Conservation (phyloP, 176 grass and related monocot genomes). For the Saccharum spontaneum region DNA sequence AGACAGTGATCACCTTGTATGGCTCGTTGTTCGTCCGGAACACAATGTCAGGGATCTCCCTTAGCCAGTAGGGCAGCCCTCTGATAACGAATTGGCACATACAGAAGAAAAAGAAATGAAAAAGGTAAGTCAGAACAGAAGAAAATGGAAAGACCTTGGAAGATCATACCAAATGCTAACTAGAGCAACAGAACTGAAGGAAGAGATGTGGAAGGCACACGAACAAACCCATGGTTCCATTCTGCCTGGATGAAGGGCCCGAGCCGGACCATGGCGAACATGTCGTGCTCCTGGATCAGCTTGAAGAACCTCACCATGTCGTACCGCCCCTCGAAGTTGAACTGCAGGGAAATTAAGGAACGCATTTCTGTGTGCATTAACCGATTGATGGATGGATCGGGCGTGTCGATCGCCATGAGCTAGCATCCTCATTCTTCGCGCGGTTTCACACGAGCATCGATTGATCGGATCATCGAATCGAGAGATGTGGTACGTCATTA, state of each 20-base stretch:
- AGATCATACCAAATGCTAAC: neutral
- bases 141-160: neutral
- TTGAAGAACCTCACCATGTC: constrained; percentile 82
- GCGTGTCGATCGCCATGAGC: too few relatives aligned
- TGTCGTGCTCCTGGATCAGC: constrained; percentile 53
- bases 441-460: too few relatives aligned
- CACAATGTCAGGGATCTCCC: constrained; percentile 60
- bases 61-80: constrained; percentile 90
- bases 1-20: constrained; percentile 56
- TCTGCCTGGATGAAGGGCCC: constrained; percentile 92
- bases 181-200: neutral
- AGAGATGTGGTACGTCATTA: neutral
- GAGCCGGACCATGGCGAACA: constrained; percentile 70
- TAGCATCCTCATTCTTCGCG: too few relatives aligned
- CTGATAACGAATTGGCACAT: constrained; percentile 30
- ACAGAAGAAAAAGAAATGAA: neutral
- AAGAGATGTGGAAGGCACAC: constrained; percentile 25
- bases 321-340: constrained; percentile 68
- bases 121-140: neutral
- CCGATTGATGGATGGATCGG: too few relatives aligned
- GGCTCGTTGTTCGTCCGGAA: constrained; percentile 81
- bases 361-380: neutral
- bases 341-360: constrained; percentile 39
- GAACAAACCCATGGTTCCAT: constrained; percentile 89
- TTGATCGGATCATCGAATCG: too few relatives aligned